These are phyloP conservation scores for Euphorbia tirucalli DNA, from an alignment of 345 rosid genomes.

Conservation along the genomic window DNA sequence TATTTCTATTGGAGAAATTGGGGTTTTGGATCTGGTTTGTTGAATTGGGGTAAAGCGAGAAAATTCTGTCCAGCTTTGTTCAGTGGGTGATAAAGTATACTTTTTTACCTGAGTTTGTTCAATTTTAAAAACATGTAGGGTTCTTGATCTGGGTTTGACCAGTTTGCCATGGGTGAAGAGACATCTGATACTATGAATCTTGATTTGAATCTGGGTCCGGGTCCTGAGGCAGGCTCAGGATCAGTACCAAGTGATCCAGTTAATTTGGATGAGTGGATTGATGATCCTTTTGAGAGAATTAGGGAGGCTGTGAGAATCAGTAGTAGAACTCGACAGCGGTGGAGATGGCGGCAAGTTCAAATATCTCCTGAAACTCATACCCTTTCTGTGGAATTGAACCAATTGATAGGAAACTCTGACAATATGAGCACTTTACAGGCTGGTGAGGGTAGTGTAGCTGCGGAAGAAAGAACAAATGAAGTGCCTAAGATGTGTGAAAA, in stretches of 20 bases:
- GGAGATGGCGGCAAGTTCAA: constrained; percentile 57
- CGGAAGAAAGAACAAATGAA: constrained; percentile 65
- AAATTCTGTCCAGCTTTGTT: neutral
- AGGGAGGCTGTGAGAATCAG: constrained; percentile 58
- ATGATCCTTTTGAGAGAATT: constrained; percentile 45
- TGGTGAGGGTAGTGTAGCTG: constrained; percentile 82
- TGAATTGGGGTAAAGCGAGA: constrained; percentile 2
- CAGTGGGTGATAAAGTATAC: neutral
- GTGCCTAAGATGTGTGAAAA: constrained; percentile 66
- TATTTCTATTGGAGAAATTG: neutral
- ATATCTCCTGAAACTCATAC: constrained; percentile 43
- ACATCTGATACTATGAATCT: constrained; percentile 85
- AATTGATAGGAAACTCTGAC: constrained; percentile 47
- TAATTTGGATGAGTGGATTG: constrained; percentile 62
- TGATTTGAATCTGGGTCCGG: constrained; percentile 92
- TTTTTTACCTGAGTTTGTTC: constrained; percentile 6
- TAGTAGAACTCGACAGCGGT: constrained; percentile 39
- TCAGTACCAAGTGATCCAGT: constrained; percentile 39
- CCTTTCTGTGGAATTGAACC: constrained; percentile 58
- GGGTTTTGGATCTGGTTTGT: constrained; percentile 6
- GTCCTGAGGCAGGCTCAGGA: constrained; percentile 57
- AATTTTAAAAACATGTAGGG: constrained; percentile 16
- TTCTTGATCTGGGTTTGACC: constrained; percentile 17
- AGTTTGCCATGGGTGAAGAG: constrained; percentile 62
- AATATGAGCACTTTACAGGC: constrained; percentile 55